phyloP scores from a whole-genome alignment of 2,329 filamentous ascomycete genomes.

The Ophiostoma novo-ulmi region DNA sequence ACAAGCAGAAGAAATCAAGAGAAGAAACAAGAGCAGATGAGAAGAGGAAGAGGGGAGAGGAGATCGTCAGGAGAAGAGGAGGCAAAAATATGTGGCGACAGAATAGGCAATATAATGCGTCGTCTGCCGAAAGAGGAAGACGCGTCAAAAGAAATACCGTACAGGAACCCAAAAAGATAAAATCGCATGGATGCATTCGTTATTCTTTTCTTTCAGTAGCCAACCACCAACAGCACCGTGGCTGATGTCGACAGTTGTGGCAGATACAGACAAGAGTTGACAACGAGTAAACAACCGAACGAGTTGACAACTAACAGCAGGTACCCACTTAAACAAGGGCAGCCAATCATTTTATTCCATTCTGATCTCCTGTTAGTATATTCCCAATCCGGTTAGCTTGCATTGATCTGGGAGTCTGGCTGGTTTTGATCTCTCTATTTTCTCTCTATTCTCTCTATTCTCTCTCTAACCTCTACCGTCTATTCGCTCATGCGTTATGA shows the following conservation, averaged over 20 bases:
- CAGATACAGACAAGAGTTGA: background rate
- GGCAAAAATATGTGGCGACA: background rate
- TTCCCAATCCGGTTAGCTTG: background rate
- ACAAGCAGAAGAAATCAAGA: background rate
- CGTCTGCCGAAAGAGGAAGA: background rate
- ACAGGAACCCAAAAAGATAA: background rate
- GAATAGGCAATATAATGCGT: background rate
- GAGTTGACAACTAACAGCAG: background rate
- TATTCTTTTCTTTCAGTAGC: background rate
- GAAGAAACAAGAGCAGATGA: background rate
- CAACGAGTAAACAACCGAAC: background rate
- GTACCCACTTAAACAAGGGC: background rate
- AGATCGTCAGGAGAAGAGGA: background rate
- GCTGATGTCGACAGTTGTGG: background rate
- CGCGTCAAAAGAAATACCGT: background rate
- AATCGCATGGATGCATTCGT: background rate
- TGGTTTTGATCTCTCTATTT: no score
- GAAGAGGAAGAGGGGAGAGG: background rate
- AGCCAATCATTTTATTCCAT: slow-evolving; percentile 14
- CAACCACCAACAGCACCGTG: background rate
- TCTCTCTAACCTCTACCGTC: background rate
- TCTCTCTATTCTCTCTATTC: background rate
- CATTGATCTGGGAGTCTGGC: background rate
- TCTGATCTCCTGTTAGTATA: background rate
- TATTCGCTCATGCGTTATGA: background rate